These are phyloP conservation scores for Candida insectorum DNA, from an alignment of 805 yeast genomes.

Conservation along the genomic window DNA sequence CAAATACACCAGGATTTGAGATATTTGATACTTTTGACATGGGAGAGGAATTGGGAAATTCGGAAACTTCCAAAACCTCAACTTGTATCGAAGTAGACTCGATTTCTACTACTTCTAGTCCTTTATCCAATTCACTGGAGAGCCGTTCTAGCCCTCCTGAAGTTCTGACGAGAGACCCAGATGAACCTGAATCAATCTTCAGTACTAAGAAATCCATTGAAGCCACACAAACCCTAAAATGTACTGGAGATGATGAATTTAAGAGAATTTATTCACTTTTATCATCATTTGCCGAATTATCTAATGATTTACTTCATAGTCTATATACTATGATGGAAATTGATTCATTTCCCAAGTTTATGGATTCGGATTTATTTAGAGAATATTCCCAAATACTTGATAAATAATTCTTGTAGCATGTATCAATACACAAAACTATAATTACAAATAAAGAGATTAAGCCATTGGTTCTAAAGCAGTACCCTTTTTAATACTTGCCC, in stretches of 20 bases:
- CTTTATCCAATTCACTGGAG: background rate
- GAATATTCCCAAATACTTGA: slow-evolving; percentile 4
- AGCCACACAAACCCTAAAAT: background rate
- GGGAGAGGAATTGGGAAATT: background rate
- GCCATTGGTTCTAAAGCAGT: slow-evolving; percentile 78
- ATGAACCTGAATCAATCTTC: slow-evolving; percentile 7
- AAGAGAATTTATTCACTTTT: slow-evolving; percentile 11
- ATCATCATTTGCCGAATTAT: slow-evolving; percentile 27
- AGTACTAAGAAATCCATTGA: background rate
- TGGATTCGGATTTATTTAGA: slow-evolving; percentile 18
- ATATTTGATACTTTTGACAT: slow-evolving; percentile 2
- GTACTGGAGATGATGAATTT: slow-evolving; percentile 2
- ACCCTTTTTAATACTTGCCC: slow-evolving; percentile 98
- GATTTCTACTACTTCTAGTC: background rate
- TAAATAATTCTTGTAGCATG: background rate
- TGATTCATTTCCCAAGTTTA: slow-evolving; percentile 73
- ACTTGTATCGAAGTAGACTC: too few relatives aligned
- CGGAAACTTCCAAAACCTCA: background rate
- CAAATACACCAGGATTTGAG: too few relatives aligned
- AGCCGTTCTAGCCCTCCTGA: too few relatives aligned
- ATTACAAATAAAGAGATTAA: slow-evolving; percentile 21
- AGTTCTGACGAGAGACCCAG: background rate
- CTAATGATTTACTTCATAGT: slow-evolving; percentile 46
- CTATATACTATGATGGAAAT: slow-evolving; percentile 61
- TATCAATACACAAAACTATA: slow-evolving; percentile 13